Conservation (phyloP, 2,329 filamentous ascomycete genomes). For the Clonostachys sp. region DNA sequence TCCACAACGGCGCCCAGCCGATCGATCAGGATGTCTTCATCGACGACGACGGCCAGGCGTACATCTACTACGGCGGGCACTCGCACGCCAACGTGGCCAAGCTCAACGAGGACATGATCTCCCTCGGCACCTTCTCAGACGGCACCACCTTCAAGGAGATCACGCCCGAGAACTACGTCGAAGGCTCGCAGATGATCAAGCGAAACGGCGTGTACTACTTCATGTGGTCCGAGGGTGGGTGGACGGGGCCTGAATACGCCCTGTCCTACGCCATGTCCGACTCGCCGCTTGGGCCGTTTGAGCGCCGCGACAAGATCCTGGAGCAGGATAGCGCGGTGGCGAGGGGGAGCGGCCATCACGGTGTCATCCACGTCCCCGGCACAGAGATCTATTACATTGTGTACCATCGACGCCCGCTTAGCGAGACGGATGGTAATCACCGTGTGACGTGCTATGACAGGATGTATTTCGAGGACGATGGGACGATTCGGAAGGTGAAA, state of each 20-base stretch:
- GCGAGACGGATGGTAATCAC: slow-evolving; percentile 37
- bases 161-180: slow-evolving; percentile 31
- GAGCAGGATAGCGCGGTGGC: slow-evolving; percentile 32
- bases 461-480: slow-evolving; percentile 37
- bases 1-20: slow-evolving; percentile 39
- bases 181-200: slow-evolving; percentile 36
- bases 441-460: slow-evolving; percentile 41
- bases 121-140: slow-evolving; percentile 33
- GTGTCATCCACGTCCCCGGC: slow-evolving; percentile 34
- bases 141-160: slow-evolving; percentile 33
- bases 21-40: slow-evolving; percentile 34
- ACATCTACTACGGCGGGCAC: slow-evolving; percentile 34
- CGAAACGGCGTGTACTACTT: slow-evolving; percentile 37
- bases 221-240: slow-evolving; percentile 42
- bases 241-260: slow-evolving; percentile 40
- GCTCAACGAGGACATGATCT: slow-evolving; percentile 32
- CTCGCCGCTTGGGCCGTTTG: slow-evolving; percentile 32
- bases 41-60: slow-evolving; percentile 34
- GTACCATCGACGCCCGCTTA: slow-evolving; percentile 37
- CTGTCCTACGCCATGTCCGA: slow-evolving; percentile 37
- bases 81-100: slow-evolving; percentile 32
- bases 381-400: slow-evolving; percentile 42
- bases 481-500: slow-evolving; percentile 31
- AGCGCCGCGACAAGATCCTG: slow-evolving; percentile 29
- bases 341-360: slow-evolving; percentile 37